Evolutionary conservation across 2,329 filamentous ascomycete species (phyloP).

Genomic region (Emydomyces testavorans): DNA sequence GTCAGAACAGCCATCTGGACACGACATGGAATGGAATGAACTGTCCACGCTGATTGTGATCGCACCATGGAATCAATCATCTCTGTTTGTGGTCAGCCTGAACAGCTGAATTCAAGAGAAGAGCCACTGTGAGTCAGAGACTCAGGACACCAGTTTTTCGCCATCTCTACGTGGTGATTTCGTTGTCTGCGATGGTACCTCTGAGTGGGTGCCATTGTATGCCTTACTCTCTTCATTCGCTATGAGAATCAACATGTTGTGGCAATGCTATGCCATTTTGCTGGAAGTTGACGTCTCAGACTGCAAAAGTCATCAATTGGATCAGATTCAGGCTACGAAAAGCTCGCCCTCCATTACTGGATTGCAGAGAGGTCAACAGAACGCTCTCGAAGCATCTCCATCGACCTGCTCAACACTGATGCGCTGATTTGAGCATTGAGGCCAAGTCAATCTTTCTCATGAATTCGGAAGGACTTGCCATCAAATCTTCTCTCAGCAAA

Average conservation of each 20-base stretch:
- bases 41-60: no score
- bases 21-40: no score
- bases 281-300: not conserved
- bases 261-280: conserved; percentile 1
- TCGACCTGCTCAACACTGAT: not conserved
- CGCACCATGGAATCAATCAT: no score
- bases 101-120: not conserved
- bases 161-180: conserved; percentile 1
- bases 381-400: not conserved
- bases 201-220: not conserved
- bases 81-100: no score
- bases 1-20: no score
- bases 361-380: not conserved
- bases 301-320: not conserved
- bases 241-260: not conserved
- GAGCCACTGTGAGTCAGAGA: not conserved
- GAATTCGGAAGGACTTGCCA: not conserved
- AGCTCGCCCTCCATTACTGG: not conserved
- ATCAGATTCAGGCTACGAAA: not conserved
- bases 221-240: not conserved
- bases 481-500: not conserved
- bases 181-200: no score
- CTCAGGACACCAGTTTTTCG: not conserved
- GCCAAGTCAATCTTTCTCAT: not conserved
- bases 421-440: conserved; percentile 1